Evolutionary conservation across 176 grass and related monocot genomes (phyloP), one percentile per base, ranked within the genome.

Genomic region (Cenchrus fungigraminus): DNA sequence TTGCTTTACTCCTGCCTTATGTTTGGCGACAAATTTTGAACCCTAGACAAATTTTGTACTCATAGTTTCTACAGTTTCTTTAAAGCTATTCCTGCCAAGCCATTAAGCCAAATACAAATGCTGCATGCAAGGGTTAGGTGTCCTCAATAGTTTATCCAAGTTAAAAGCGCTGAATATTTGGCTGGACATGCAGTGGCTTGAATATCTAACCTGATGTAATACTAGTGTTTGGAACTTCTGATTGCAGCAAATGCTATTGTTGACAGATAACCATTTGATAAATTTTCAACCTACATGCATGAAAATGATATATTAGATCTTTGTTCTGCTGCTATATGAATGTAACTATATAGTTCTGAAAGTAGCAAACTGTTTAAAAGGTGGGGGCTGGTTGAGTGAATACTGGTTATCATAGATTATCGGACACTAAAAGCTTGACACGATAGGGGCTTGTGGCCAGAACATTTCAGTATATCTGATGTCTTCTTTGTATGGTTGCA

Each of bases 401-500:
- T 76, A 59, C 14, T 40, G 20, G 54, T 76, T 82, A 20, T 31
- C 20, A 25, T 65, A 70, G n/a, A 71, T 58, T 76, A 32, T 76
- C 44, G 76, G 65, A 60, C 57, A 17, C 71, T 50, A 49, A 47
- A 59, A 67, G 46, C 57, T 86, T 79, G 62, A 49, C 64, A 59
- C 43, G 29, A 29, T 32, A 29, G 40, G 56, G 56, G 56, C 56
- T 45, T 72, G 8, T 59, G 49, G 57, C 9, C 49, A 44, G 34
- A 60, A 40, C 29, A 25, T 79, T 83, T 79, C 17, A 76, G 68
- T 82, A 50, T 59, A 69, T 68, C 8, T 82, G 40, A 37, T 75
- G 12, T 75, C 29, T 53, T 53, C 70, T 86, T 81, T 85, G 6
- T 79, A 40, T 88, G 50, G 60, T 82, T 83, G 53, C 87, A 88